These are phyloP conservation scores for Dactylellina parvicollis DNA, from an alignment of 2,329 filamentous ascomycete genomes.

Conservation along the genomic window DNA sequence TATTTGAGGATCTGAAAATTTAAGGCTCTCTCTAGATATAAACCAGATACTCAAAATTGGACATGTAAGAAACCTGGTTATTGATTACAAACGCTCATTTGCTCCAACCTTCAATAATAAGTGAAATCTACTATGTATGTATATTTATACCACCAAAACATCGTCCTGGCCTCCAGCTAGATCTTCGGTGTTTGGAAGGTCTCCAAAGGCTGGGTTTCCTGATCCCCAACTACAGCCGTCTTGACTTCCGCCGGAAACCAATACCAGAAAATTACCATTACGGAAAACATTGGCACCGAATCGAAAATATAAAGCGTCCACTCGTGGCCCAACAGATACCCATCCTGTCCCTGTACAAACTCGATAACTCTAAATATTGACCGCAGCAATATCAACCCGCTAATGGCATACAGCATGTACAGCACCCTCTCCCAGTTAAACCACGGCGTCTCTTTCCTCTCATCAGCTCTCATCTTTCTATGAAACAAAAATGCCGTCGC, in stretches of 20 bases:
- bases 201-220: background rate
- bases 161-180: background rate
- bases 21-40: too few relatives aligned
- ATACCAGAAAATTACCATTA: constrained; percentile 60
- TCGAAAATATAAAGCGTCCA: constrained; percentile 65
- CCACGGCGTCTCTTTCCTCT: too few relatives aligned
- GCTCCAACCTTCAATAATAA: too few relatives aligned
- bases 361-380: constrained; percentile 65
- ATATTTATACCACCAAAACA: too few relatives aligned
- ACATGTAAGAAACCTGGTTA: too few relatives aligned
- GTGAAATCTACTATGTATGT: too few relatives aligned
- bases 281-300: constrained; percentile 63
- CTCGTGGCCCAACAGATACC: constrained; percentile 64
- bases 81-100: too few relatives aligned
- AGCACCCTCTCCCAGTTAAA: constrained; percentile 55
- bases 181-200: background rate
- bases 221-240: background rate
- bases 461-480: background rate
- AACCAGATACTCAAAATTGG: too few relatives aligned
- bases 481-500: constrained; percentile 66
- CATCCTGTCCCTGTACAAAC: constrained; percentile 63
- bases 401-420: constrained; percentile 62
- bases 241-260: background rate
- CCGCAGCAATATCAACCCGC: constrained; percentile 64
- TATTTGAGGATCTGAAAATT: too few relatives aligned